A percentile compares a stretch with the other conserved stretches of the same genome.
phyloP scores from a whole-genome alignment of 331 rosid genomes.

The Acacia pycnantha region DNA sequence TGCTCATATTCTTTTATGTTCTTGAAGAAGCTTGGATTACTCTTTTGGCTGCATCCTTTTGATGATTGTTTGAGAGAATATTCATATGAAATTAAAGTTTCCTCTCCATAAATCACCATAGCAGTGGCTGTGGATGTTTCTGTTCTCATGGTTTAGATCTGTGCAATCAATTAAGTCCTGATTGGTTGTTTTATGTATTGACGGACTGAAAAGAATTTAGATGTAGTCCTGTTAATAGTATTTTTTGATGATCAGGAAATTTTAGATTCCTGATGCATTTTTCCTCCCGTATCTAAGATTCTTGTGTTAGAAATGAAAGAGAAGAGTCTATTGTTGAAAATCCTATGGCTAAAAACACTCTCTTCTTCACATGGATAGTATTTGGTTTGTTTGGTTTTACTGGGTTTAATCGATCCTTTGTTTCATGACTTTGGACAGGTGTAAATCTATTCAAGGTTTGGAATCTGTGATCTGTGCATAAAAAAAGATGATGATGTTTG shows the following conservation, averaged over 20 bases:
- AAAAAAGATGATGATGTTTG: slow-evolving; percentile 50
- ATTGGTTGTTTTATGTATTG: neutral
- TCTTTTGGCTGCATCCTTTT: neutral
- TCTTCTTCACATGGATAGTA: neutral
- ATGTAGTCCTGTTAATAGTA: neutral
- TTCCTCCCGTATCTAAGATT: neutral
- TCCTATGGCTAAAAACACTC: neutral
- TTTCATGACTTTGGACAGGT: slow-evolving; percentile 30
- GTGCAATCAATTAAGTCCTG: neutral
- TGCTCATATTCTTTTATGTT: neutral
- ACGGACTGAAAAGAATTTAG: too few species aligned
- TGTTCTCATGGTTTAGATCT: neutral
- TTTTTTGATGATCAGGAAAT: neutral
- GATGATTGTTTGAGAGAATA: slow-evolving; percentile 2
- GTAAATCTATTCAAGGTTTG: neutral
- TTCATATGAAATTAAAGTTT: neutral
- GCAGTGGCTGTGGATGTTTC: neutral
- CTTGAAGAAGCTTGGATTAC: neutral
- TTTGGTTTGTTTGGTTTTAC: neutral
- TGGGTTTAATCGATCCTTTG: neutral
- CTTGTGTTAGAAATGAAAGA: neutral
- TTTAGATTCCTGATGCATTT: neutral
- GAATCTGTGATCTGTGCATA: slow-evolving; percentile 9
- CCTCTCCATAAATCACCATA: neutral
- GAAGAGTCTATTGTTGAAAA: neutral